Evolutionary conservation across 768 basidiomycete genomes (phyloP).

Genomic region (Hirschioporus abietinus): DNA sequence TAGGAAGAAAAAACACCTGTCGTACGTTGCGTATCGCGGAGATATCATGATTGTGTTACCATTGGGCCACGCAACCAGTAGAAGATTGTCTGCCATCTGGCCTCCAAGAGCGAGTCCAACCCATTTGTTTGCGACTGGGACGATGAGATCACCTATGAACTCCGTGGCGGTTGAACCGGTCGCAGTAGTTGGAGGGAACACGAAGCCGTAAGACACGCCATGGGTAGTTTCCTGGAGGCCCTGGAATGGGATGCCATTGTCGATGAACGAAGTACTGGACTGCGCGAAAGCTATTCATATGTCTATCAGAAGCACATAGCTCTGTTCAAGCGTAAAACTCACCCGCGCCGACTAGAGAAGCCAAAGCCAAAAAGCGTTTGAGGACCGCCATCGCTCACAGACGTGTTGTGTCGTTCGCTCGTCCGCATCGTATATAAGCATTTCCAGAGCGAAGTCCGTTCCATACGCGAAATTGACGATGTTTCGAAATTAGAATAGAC

Average conservation of each 20-base stretch:
- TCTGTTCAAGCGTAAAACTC: neutral
- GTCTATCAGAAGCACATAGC: neutral
- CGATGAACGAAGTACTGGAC: conserved; percentile 36
- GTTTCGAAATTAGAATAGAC: neutral
- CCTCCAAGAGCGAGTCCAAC: conserved; percentile 49
- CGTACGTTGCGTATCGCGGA: conserved; percentile 49
- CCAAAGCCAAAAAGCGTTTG: neutral
- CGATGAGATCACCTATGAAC: conserved; percentile 59
- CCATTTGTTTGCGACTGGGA: conserved; percentile 52
- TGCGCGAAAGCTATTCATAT: conserved; percentile 35
- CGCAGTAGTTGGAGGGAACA: conserved; percentile 44
- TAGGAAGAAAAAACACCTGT: conserved; percentile 11
- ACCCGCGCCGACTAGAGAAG: neutral
- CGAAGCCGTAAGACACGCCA: conserved; percentile 38
- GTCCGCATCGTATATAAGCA: neutral
- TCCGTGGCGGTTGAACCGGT: conserved; percentile 38
- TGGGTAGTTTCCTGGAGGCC: conserved; percentile 28
- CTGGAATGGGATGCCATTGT: conserved; percentile 51
- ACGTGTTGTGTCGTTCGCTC: neutral
- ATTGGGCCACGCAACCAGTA: conserved; percentile 60
- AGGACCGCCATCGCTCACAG: neutral
- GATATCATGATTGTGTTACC: conserved; percentile 47
- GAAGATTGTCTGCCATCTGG: conserved; percentile 48
- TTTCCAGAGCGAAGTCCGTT: neutral
- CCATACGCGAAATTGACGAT: neutral